Base-by-base conservation (phyloP, 192 early-diverging fungal genomes). In the Backusella mclennaniae region DNA sequence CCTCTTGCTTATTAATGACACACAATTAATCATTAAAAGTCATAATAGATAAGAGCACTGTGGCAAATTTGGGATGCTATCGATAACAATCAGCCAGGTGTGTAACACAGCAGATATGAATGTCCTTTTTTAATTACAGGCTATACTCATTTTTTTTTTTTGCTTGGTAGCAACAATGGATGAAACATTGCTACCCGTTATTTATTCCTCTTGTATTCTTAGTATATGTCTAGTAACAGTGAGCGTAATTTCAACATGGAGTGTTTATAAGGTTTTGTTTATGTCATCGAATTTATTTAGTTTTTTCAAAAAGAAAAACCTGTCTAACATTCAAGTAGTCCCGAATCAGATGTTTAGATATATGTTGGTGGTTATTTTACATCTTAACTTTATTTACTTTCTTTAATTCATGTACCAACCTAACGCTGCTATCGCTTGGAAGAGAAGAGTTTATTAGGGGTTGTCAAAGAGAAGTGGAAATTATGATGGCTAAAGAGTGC, bases 331-430 rank as follows among this genome's bases (percentile, higher is more conserved):
- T 29, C 23, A 63, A 63, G 14, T 69, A 69, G 68, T 38, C 38
- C 21, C 68, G n/a, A 26, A 21, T 69, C 3, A 35, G 9, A 41
- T 26, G 9, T n/a, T 26, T 69, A 69, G 41, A 69, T 38, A 69
- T 41, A 69, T 69, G 68, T 23, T 69, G 68, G 68, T 69, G 68
- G 68, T 2, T 69, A 69, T 69, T 69, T 36, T 69, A 69, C 41
- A 69, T 69, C 1, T 36, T 69, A 41, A 69, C 36, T 3, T 8
- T 69, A n/a, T 26, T 69, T 38, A 69, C 19, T 9, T 69, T 69
- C 12, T 69, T 69, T 21, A 69, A 69, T 36, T 36, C 36, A 8
- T 69, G 68, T 21, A 39, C 68, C n/a, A 69, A 69, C 23, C 21
- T 69, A 19, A 41, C 68, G 2, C 6, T 69, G 21, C 4, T 69